Base-by-base conservation (phyloP, 1,284 basidiomycete species). In the Irpex rosettiformis region DNA sequence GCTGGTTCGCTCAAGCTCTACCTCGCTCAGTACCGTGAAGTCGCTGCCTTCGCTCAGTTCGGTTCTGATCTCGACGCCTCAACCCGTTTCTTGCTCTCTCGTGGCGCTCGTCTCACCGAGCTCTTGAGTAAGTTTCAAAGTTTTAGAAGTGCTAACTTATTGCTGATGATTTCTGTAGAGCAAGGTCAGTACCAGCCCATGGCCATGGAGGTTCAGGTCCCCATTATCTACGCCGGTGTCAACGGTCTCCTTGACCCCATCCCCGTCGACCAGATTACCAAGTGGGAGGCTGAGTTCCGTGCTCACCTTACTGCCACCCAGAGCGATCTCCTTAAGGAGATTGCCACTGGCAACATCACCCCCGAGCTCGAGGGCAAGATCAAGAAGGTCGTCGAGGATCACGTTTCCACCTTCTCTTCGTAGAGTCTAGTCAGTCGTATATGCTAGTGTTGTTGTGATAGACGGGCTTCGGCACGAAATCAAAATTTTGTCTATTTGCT, bases 11-110 rank as follows among this genome's bases (percentile, higher is more conserved):
- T 98, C 72, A 99, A 99, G 84, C 88, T 99, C 57, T 98, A 98
- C 88, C 93, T 99, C 66, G 96, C 96, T 56, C 96, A 99, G 78
- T 99, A 98, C 85, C 96, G 96, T 92, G 96, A 99, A 85, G 95
- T 99, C 67, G 96, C 96, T 68, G 96, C 96, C 65, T 96, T 97
- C 75, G 96, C 96, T 62, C 96, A 98, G 77, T 99, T 99, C 84
- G 96, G 96, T 87, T 99, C 96, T 69, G 96, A 98, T 80, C 91
- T 99, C 72, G 96, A 98, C 82, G 95, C 96, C 62, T 97, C 96
- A 42, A 98, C 96, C 69, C 93, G 94, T 70, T 97, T 95, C 91
- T 84, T 98, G 68, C 88, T 99, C 66, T 92, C 88, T 72, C 93
- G 96, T 88, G 96, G 96, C 85, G 89, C 94, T 66, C 95, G 96